Percentiles rank a stretch among this genome's conserved stretches.
Conservation (phyloP, 2,329 filamentous ascomycete genomes). For the Hirsutella rhossiliensis region DNA sequence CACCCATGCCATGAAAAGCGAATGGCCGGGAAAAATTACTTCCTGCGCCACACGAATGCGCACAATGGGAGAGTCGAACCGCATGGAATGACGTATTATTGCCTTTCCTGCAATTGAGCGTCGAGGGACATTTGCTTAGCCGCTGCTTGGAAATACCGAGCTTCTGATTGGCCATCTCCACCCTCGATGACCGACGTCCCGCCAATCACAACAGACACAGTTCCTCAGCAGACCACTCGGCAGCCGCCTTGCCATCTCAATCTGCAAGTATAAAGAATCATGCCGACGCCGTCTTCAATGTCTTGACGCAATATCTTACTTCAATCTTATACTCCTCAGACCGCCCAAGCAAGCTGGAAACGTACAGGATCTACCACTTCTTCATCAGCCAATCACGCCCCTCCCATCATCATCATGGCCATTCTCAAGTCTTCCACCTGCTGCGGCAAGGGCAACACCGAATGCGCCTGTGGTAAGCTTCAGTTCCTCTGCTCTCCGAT, state of each 20-base stretch:
- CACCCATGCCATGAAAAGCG: no score
- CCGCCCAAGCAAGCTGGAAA: no score
- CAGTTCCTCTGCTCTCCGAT: background rate
- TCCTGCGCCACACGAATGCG: no score
- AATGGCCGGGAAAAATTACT: no score
- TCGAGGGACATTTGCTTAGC: no score
- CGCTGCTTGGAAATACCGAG: conserved; percentile 7
- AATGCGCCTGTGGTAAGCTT: conserved; percentile 46
- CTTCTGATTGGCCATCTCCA: conserved; percentile 4
- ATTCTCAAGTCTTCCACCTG: conserved; percentile 34
- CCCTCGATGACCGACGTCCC: background rate
- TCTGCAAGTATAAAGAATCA: background rate
- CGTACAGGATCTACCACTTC: background rate
- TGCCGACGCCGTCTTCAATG: no score
- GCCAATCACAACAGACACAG: conserved; percentile 5
- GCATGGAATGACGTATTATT: no score
- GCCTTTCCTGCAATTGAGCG: no score
- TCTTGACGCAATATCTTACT: background rate
- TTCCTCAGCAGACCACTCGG: no score
- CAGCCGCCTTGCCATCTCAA: background rate
- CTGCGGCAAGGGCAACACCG: conserved; percentile 40
- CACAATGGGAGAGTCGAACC: no score
- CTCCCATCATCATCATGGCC: conserved; percentile 18
- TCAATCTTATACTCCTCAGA: no score
- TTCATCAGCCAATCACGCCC: background rate